Conservation (phyloP, 176 grass and related monocot species). For the Oryza longistaminata region DNA sequence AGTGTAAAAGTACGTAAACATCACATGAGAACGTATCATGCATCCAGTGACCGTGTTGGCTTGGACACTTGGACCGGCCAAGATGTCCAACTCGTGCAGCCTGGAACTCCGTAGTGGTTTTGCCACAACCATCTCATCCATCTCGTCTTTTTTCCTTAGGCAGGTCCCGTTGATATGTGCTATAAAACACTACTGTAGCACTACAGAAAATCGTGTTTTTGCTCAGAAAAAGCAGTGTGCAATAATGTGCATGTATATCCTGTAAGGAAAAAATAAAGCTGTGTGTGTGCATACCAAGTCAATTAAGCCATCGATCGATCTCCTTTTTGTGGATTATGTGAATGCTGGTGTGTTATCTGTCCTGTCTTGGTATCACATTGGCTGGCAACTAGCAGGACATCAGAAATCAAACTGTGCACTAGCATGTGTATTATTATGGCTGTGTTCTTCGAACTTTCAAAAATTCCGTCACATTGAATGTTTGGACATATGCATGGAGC, state of each 20-base stretch:
- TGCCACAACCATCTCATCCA: constrained; percentile 15
- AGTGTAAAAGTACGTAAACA: constrained; percentile 8
- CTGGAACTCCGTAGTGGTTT: constrained; percentile 42
- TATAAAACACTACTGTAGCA: not conserved
- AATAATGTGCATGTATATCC: not conserved
- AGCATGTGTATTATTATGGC: too few species aligned
- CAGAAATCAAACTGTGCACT: not conserved
- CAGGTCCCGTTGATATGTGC: constrained; percentile 24
- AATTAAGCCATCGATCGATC: not conserved
- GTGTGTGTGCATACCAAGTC: not conserved
- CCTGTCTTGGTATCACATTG: constrained; percentile 11
- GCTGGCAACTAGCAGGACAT: not conserved
- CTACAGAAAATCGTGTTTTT: not conserved
- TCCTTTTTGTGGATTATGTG: constrained; percentile 19
- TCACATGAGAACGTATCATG: not conserved
- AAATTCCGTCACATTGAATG: too few species aligned
- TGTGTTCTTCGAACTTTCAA: too few species aligned
- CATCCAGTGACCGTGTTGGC: not conserved
- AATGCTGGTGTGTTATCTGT: not conserved
- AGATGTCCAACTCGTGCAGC: constrained; percentile 36
- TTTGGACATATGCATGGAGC: too few species aligned
- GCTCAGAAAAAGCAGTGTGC: not conserved
- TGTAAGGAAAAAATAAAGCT: not conserved
- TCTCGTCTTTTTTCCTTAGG: constrained; percentile 6
- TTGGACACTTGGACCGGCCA: constrained; percentile 15